A percentile compares a stretch with the other conserved stretches of the same genome.
phyloP scores from a whole-genome alignment of 345 rosid species.

The Pistacia atlantica region DNA sequence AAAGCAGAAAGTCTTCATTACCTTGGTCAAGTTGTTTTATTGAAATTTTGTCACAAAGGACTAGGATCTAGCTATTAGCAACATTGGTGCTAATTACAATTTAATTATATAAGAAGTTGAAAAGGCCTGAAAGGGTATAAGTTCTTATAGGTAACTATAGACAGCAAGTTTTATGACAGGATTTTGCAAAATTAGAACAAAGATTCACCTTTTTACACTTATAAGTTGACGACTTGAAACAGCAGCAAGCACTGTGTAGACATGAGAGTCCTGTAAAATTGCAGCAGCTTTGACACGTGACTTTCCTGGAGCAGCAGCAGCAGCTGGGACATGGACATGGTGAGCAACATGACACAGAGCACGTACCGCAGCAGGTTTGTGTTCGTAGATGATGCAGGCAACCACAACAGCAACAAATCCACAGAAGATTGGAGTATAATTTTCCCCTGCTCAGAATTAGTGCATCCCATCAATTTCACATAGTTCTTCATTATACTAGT shows the following conservation, averaged over 20 bases:
- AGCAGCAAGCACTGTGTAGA: constrained; percentile 4
- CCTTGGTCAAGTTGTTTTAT: neutral
- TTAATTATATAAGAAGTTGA: neutral
- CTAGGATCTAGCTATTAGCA: neutral
- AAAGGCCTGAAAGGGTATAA: neutral
- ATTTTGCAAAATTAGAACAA: constrained; percentile 22
- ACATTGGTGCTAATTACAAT: neutral
- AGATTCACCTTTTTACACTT: constrained; percentile 21
- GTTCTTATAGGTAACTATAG: constrained; percentile 5
- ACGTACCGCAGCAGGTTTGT: constrained; percentile 13
- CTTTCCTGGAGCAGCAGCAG: constrained; percentile 10
- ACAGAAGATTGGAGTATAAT: constrained; percentile 17
- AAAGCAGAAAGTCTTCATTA: neutral
- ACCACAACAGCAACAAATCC: constrained; percentile 28
- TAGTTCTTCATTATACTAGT: neutral
- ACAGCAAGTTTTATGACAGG: constrained; percentile 22
- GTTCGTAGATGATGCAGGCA: constrained; percentile 6
- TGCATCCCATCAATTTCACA: neutral
- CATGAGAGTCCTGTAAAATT: constrained; percentile 17
- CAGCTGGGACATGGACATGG: neutral
- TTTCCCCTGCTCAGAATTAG: constrained; percentile 20
- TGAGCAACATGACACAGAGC: constrained; percentile 1
- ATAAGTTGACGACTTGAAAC: constrained; percentile 7
- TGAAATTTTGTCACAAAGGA: constrained; percentile 5
- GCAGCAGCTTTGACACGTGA: constrained; percentile 13